These are phyloP conservation scores for Plectranthus barbatus DNA, from an alignment of 257 asterid species.

Conservation along the genomic window DNA sequence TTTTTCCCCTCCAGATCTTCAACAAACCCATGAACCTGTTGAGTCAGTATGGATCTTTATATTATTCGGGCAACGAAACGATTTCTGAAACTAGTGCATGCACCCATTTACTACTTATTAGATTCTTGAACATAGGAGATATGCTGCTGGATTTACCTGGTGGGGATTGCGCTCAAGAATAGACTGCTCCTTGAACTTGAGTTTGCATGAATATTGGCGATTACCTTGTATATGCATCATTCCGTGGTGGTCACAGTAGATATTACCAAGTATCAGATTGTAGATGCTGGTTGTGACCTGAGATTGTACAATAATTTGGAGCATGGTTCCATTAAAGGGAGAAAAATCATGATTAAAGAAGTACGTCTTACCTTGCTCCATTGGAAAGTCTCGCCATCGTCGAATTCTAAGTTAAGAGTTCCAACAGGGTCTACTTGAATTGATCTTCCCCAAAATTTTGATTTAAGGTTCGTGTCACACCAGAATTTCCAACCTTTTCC, in stretches of 20 bases:
- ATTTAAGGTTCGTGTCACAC: conserved; percentile 86
- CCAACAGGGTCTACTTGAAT: conserved; percentile 95
- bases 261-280: conserved; percentile 81
- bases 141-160: conserved; percentile 50
- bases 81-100: not conserved
- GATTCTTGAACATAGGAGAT: not conserved
- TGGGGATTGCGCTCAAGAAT: conserved; percentile 91
- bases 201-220: conserved; percentile 77
- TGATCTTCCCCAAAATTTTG: conserved; percentile 95
- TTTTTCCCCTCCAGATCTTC: conserved; percentile 66
- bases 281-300: conserved; percentile 92
- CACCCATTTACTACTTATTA: not conserved
- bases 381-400: conserved; percentile 85
- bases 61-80: not conserved
- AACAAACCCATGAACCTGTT: conserved; percentile 85
- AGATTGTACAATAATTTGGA: conserved; percentile 8
- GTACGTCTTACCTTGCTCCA: conserved; percentile 79
- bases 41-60: conserved; percentile 12
- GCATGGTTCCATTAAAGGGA: not conserved
- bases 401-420: conserved; percentile 71
- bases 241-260: conserved; percentile 92
- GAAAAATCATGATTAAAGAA: not conserved
- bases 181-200: conserved; percentile 95
- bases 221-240: conserved; percentile 78
- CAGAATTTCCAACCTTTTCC: conserved; percentile 97